Evolutionary conservation across 345 rosid genomes (phyloP), one percentile per base, ranked within the genome.

Genomic region (Syzygium aqueum): DNA sequence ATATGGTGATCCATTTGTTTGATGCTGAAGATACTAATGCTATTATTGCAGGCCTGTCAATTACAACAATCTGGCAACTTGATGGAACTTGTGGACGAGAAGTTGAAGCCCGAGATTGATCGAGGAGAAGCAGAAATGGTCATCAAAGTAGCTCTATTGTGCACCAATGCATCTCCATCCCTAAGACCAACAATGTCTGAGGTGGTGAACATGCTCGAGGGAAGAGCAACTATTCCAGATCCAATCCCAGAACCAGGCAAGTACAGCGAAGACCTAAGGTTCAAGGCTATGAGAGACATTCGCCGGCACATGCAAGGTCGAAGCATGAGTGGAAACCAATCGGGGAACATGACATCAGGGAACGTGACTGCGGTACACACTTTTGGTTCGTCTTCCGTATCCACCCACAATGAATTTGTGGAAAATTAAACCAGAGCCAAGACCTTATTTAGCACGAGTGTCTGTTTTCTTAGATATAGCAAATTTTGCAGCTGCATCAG

Each of bases 181-280:
- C 22, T 85, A 2, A 87, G 92, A 84, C 92, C 92, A 5, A 88
- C 89, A 4, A 91, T 89, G 89, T 87, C 92, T 16, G 88, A 86
- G 77, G 92, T 86, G 33, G 90, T 91, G 57, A 88, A 61, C 22
- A 89, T 91, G 90, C 89, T 91, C 2, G 90, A 89, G 85, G 89
- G 89, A n/a, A 87, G 87, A 65, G 85, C 86, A 11, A 37, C 56
- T 54, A 77, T 92, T 61, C 88, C 89, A 3, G 92, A 92, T 59
- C 73, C 37, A 14, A 85, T 88, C 46, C 77, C 90, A 2, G 89
- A 89, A 46, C 93, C 92, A 63, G 89, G 90, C 83, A 85, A 84
- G 37, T 90, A 85, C 40, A 87, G 85, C 0, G 89, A 88, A 61
- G 88, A 87, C 54, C 40, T 89, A 87, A 85, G 91, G 51, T 89